Evolutionary conservation across 257 asterid species (phyloP), one percentile per base, ranked within the genome.

Genomic region (Ophiorrhiza pumila): DNA sequence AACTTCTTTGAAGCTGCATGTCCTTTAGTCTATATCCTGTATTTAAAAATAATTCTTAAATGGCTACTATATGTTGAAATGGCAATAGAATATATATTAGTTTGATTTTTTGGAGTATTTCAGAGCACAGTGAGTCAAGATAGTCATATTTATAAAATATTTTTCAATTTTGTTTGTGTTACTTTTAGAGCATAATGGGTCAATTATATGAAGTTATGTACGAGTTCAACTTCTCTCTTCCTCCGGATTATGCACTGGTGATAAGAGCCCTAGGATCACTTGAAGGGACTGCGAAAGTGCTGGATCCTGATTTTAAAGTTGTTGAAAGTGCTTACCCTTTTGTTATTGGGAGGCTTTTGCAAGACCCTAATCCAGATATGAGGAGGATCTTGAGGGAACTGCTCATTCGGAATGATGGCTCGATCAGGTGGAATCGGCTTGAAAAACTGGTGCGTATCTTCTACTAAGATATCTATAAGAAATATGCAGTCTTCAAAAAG

Each of bases 251-350:
- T 68, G 97, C 98, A 4, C 79, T 94, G 81, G 98, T 94, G 80
- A 87, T 94, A 79, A 89, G 98, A 77, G 96, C 98, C 34, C 88
- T 94, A 58, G 98, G 98, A 77, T 89, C 98, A 70, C 98, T 94
- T 59, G 99, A 94, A 86, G 99, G 99, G 69, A 94, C 99, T 59
- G 99, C 99, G 29, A 94, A 94, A 82, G 83, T 86, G 49, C 81
- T 94, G 83, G 99, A 94, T 80, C 99, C 99, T 77, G 96, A 85
- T 76, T 94, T 94, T 80, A 88, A 94, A 81, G 99, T 91, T 72
- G 93, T 94, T 34, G 99, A 91, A 86, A 94, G 99, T 84, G 97
- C 99, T 53, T 94, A 94, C 83, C 99, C 99, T 60, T 94, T 91
- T 79, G 96, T 94, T 70, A 91, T 94, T 23, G 97, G 96, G 75